These are phyloP conservation scores for Vanrija pseudolonga DNA, from an alignment of 1,284 basidiomycete genomes.

Conservation along the genomic window DNA sequence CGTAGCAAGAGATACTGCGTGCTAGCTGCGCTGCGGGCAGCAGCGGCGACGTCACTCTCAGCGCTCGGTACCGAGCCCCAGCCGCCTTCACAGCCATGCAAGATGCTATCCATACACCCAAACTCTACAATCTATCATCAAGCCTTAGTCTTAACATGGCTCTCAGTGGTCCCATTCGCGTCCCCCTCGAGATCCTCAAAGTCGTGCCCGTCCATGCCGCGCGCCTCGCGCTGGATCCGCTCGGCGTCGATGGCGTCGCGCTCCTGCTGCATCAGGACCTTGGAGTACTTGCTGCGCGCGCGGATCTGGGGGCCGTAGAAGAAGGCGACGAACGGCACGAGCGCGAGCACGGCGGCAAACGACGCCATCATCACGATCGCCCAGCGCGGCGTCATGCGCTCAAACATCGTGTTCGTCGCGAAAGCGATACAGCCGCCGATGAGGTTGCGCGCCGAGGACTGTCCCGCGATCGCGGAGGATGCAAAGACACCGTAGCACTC, in stretches of 20 bases:
- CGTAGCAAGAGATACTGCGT: no score
- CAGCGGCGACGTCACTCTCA: no score
- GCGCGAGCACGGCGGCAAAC: constrained; percentile 14
- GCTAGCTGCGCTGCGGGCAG: no score
- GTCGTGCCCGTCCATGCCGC: neutral
- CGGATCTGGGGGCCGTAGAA: constrained; percentile 35
- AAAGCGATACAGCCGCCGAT: constrained; percentile 17
- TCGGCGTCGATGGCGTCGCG: constrained; percentile 25
- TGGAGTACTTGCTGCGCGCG: constrained; percentile 29
- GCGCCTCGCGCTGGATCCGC: neutral
- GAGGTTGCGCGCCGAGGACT: constrained; percentile 19
- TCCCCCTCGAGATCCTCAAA: neutral
- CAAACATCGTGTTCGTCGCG: neutral
- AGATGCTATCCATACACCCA: no score
- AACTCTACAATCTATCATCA: no score
- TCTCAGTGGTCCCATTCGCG: neutral
- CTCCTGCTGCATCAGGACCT: constrained; percentile 37
- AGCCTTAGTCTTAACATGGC: no score
- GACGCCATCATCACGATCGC: neutral
- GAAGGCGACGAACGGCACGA: constrained; percentile 37
- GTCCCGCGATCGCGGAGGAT: neutral
- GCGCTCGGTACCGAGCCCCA: no score
- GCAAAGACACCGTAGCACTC: constrained; percentile 18
- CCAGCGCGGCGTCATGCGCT: neutral
- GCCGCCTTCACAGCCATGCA: no score